Evolutionary conservation across 1,284 basidiomycete species (phyloP), one percentile per base, ranked within the genome.

Genomic region (Ceratobasidium sp.): DNA sequence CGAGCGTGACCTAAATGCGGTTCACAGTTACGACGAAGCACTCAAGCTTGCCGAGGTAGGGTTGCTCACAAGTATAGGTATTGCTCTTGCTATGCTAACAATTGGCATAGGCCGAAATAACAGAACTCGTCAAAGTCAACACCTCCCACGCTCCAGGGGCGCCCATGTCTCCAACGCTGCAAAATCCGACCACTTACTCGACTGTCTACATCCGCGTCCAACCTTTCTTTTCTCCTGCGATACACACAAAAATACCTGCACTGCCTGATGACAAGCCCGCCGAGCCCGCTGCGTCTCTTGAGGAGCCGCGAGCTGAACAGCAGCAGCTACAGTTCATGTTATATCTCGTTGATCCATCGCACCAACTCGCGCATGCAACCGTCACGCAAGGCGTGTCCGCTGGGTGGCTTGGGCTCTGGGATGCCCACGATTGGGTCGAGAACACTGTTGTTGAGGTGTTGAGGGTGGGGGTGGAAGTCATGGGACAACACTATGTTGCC

Each of bases 121-220:
- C 92, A 68, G 90, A 93, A 75, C 80, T 94, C 34, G 87, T 93
- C 79, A 92, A 91, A 83, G 86, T 83, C 74, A 89, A 86, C 77
- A 79, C 85, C 24, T 54, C 77, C 62, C 74, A 79, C 72, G 46
- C 62, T 51, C 76, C 80, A 74, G 75, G 84, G 19, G 81, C 83
- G 37, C 81, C 84, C 34, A 79, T 83, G n/a, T 78, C 79, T 24
- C 43, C 82, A 0, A 82, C 86, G 31, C 80, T 81, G 37, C 86
- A 88, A 78, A 88, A 87, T 75, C 95, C 94, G 1, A 94, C 95
- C 14, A 94, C 93, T 3, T 93, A 93, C 75, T 94, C 96, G 53
- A 91, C 96, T 68, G 89, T 99, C 63, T 98, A 95, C 82, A 87
- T 99, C 65, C 94, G 97, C 76, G 88, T 99, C 48, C 96, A 99